A percentile compares a stretch with the other conserved stretches of the same genome.
phyloP scores from a whole-genome alignment of 2,329 filamentous ascomycete genomes.

The Coniella lustricola region DNA sequence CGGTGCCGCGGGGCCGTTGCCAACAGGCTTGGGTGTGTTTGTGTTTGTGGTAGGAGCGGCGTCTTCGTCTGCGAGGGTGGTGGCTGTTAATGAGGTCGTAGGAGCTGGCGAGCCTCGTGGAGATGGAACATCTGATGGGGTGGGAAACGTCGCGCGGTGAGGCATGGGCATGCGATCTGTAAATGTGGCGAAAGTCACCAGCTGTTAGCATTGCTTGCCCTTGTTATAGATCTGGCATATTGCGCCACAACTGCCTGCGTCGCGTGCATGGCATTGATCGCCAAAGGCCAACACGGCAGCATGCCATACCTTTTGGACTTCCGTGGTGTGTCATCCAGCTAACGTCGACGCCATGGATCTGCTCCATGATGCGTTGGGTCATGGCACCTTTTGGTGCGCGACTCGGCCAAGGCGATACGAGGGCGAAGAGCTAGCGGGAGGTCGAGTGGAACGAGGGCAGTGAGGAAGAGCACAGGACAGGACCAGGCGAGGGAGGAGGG shows the following conservation, averaged over 20 bases:
- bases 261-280: no score
- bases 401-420: no score
- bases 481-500: neutral
- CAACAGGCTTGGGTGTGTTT: conserved; percentile 10
- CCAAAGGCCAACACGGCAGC: no score
- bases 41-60: conserved; percentile 1
- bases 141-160: conserved; percentile 19
- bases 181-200: conserved; percentile 4
- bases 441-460: neutral
- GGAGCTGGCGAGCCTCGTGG: conserved; percentile 16
- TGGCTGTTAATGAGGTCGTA: conserved; percentile 9
- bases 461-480: neutral
- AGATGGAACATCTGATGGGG: conserved; percentile 13
- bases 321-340: conserved; percentile 76
- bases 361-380: conserved; percentile 56
- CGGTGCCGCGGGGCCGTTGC: neutral
- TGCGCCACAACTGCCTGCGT: no score
- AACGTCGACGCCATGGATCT: conserved; percentile 75
- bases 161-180: conserved; percentile 7
- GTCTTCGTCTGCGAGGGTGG: conserved; percentile 15
- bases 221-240: no score
- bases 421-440: neutral
- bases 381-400: neutral
- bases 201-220: conserved; percentile 5
- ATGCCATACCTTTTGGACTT: conserved; percentile 73